phyloP scores from a whole-genome alignment of 345 rosid species.

The Limnanthes douglasii region DNA sequence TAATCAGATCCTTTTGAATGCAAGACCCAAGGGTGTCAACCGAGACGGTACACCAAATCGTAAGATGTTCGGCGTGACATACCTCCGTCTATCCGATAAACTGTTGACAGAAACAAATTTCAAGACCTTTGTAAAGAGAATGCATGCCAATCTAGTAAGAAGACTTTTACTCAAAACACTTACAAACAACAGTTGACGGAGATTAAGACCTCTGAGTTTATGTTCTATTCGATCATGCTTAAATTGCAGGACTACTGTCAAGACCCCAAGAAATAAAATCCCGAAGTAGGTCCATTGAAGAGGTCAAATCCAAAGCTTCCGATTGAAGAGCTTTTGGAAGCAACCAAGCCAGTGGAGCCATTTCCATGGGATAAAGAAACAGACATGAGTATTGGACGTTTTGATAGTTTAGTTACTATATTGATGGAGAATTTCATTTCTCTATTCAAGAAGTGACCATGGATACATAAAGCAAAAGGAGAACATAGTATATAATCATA shows the following conservation, averaged over 20 bases:
- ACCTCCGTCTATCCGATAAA: conserved; percentile 47
- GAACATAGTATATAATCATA: too few species aligned
- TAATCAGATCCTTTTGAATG: conserved; percentile 68
- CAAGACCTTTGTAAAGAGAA: conserved; percentile 60
- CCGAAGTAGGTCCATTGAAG: conserved; percentile 31
- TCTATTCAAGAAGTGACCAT: too few species aligned
- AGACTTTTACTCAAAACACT: background rate
- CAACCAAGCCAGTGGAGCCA: conserved; percentile 34
- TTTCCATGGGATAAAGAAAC: conserved; percentile 61
- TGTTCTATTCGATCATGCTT: conserved; percentile 1
- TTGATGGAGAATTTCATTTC: too few species aligned
- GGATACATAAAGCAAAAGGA: too few species aligned
- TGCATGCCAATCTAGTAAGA: conserved; percentile 78
- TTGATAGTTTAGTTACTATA: too few species aligned
- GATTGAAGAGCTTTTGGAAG: conserved; percentile 37
- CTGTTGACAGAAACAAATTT: conserved; percentile 35
- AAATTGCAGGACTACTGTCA: conserved; percentile 15
- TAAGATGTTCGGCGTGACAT: conserved; percentile 58
- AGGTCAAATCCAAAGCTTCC: conserved; percentile 27
- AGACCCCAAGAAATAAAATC: conserved; percentile 37
- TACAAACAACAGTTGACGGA: too few species aligned
- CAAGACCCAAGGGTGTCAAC: conserved; percentile 63
- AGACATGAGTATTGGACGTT: conserved; percentile 45
- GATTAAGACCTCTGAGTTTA: background rate
- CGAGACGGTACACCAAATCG: conserved; percentile 29